Percentiles rank a stretch among this genome's conserved stretches.
phyloP scores from a whole-genome alignment of 1,284 basidiomycete species.

The Stygiomarasmius scandens region DNA sequence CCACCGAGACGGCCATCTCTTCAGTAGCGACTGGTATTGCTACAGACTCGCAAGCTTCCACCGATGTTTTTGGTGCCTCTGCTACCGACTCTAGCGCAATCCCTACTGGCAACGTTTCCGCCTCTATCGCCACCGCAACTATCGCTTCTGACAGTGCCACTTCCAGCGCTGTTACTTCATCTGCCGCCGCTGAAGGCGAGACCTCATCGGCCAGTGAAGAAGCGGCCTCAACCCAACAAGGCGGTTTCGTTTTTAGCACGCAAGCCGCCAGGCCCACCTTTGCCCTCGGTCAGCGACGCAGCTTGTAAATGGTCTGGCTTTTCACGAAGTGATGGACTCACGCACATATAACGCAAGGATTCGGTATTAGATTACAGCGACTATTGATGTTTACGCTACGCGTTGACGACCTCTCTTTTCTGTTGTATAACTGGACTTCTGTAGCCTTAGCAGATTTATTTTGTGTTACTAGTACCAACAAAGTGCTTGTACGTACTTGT shows the following conservation, averaged over 20 bases:
- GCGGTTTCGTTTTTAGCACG: constrained; percentile 10
- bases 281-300: background rate
- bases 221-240: background rate
- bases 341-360: too few species aligned
- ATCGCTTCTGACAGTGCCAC: too few species aligned
- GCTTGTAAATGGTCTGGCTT: background rate
- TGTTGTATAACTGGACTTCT: too few species aligned
- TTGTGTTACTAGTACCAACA: too few species aligned
- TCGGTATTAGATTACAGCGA: too few species aligned
- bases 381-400: too few species aligned
- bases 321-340: too few species aligned
- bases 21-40: background rate
- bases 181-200: background rate
- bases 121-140: background rate
- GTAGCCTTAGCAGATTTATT: too few species aligned
- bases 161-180: background rate
- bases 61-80: background rate
- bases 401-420: too few species aligned
- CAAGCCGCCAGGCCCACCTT: background rate
- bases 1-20: background rate
- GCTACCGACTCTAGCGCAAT: background rate
- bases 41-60: background rate
- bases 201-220: background rate
- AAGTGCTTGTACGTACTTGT: too few species aligned
- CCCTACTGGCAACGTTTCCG: background rate